Percentiles rank a stretch among this genome's conserved stretches.
Conservation (phyloP, 768 basidiomycete genomes). For the Calocybe indica region DNA sequence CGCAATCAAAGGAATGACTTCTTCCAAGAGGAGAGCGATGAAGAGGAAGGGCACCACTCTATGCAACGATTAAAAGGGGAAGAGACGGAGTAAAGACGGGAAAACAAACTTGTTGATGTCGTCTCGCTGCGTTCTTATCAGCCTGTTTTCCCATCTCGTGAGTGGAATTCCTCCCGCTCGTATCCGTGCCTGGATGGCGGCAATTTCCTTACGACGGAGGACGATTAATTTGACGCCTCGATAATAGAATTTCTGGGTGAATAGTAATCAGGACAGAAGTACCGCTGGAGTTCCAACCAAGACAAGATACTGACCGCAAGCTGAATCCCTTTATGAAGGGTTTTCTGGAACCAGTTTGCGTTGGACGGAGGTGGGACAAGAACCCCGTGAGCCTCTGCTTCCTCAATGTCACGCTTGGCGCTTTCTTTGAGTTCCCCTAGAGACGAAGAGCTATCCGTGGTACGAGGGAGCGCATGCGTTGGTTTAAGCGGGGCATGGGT, state of each 20-base stretch:
- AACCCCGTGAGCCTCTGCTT: constrained; percentile 65
- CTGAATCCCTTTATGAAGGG: constrained; percentile 42
- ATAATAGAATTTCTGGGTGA: constrained; percentile 74
- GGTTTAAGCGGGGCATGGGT: constrained; percentile 23
- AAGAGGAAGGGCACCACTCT: constrained; percentile 78
- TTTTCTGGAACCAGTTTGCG: constrained; percentile 49
- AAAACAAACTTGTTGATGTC: constrained; percentile 62
- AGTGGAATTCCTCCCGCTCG: constrained; percentile 54
- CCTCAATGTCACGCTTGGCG: constrained; percentile 54
- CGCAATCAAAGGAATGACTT: constrained; percentile 77
- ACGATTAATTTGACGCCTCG: constrained; percentile 70
- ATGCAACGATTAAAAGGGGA: constrained; percentile 9
- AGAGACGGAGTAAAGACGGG: neutral
- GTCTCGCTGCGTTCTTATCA: constrained; percentile 58
- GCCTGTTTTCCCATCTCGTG: constrained; percentile 62
- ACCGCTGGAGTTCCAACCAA: constrained; percentile 1
- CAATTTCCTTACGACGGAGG: constrained; percentile 49
- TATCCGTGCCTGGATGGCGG: constrained; percentile 49
- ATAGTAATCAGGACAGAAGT: constrained; percentile 1
- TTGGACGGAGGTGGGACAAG: constrained; percentile 58
- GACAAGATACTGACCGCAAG: constrained; percentile 29
- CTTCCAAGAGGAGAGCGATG: constrained; percentile 71
- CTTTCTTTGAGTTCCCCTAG: constrained; percentile 38
- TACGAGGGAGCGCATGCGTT: constrained; percentile 14
- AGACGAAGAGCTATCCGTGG: constrained; percentile 9